Evolutionary conservation across 257 asterid species (phyloP).

Genomic region (Striga asiatica): DNA sequence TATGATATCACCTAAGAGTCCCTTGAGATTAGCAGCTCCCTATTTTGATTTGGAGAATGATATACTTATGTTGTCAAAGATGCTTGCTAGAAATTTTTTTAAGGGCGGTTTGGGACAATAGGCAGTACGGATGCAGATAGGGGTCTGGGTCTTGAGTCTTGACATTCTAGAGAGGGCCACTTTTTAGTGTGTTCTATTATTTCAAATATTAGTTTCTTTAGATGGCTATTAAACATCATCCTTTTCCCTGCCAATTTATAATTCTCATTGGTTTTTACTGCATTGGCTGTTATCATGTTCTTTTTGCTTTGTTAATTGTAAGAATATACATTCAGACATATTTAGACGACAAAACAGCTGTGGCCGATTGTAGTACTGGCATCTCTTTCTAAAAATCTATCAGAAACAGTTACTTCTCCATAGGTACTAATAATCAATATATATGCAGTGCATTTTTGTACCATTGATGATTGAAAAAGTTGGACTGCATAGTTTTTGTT

Average conservation of each 20-base stretch:
- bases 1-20: neutral
- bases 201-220: neutral
- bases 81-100: neutral
- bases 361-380: neutral
- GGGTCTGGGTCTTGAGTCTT: neutral
- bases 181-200: neutral
- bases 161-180: neutral
- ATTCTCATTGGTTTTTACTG: neutral
- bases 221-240: neutral
- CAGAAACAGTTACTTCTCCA: neutral
- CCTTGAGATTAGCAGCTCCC: neutral
- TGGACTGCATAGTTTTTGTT: too few species aligned
- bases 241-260: too few species aligned
- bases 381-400: neutral
- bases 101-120: neutral
- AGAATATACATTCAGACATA: neutral
- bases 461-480: neutral
- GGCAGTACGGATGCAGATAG: neutral
- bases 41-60: slow-evolving; percentile 1
- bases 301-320: neutral
- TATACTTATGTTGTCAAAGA: neutral
- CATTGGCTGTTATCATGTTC: neutral
- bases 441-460: neutral
- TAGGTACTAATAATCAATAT: neutral
- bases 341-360: neutral